Base-by-base conservation (phyloP, 495 filamentous ascomycete genomes). In the Elasticomyces elasticus region DNA sequence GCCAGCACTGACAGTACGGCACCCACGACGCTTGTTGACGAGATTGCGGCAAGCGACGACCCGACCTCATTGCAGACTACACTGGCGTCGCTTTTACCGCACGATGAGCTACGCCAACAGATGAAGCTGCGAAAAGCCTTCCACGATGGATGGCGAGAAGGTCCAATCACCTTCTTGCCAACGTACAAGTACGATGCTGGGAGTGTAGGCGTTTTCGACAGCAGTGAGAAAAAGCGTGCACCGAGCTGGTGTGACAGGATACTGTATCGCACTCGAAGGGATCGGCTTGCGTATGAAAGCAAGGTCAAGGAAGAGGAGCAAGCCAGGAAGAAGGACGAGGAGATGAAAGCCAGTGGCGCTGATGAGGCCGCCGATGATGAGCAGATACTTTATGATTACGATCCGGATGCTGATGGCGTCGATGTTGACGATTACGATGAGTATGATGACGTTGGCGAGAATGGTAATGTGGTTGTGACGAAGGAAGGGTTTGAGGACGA, bases 211-310 rank as follows among this genome's bases (percentile, higher is more conserved):
- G 76, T 85, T 54, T 97, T 95, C 65, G 94, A 99, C 69, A 86
- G 89, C 0, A 94, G 88, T 55, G 94, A 95, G 61, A 99, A 97
- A 73, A 80, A 83, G 47, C 76, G 94, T 46, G 84, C 85, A 13
- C 94, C 94, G 4, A 94, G 89, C 65, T 99, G 91, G 91, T 99
- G 94, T 66, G 94, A 99, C 68, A 83, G 94, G n/a, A 89, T 99
- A 42, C 69, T 99, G 0, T 99, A 78, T 62, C 79, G 90, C 30
- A 86, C 86, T 1, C 79, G 83, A 33, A 78, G 74, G 47, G 84
- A 89, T 59, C 82, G 75, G 52, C 65, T 83, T 3, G 76, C 73
- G n/a, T 86, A 90, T 62, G 81, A 90, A n/a, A 72, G 70, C 48
- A 82, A 79, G 52, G 63, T 76, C 2, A 72, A 74, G 49, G 84